Conservation (phyloP, 208 protist genomes). For the Trypanosoma cruzi region DNA sequence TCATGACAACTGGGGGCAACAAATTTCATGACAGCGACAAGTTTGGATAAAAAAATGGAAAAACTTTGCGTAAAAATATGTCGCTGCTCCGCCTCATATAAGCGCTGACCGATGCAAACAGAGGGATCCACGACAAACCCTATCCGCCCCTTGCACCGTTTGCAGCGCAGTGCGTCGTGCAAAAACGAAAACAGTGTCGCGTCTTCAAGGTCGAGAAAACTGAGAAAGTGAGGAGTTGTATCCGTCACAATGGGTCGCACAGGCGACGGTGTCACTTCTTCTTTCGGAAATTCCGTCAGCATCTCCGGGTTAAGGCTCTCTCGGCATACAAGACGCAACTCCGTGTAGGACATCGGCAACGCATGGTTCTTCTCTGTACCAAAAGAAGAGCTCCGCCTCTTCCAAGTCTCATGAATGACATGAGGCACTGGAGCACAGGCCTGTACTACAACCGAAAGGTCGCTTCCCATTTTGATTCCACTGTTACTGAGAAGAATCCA, state of each 20-base stretch:
- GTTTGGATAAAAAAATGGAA: conserved; percentile 35
- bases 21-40: conserved; percentile 29
- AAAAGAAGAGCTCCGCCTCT: background rate
- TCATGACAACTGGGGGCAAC: conserved; percentile 10
- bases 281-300: background rate
- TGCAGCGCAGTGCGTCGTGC: conserved; percentile 16
- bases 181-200: background rate
- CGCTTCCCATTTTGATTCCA: conserved; percentile 38
- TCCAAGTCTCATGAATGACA: background rate
- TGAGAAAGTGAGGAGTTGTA: conserved; percentile 9
- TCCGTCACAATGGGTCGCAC: conserved; percentile 10
- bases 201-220: conserved; percentile 2
- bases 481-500: background rate
- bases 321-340: conserved; percentile 36
- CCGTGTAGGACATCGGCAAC: conserved; percentile 25
- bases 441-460: conserved; percentile 48
- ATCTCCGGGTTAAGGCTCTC: conserved; percentile 13
- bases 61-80: conserved; percentile 32
- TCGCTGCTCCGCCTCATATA: conserved; percentile 32
- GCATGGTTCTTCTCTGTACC: background rate
- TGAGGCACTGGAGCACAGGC: conserved; percentile 37
- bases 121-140: conserved; percentile 41
- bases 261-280: background rate
- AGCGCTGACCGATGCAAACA: conserved; percentile 36
- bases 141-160: conserved; percentile 20